Evolutionary conservation across 2,329 filamentous ascomycete genomes (phyloP), one percentile per base, ranked within the genome.

Genomic region (Ceratocystis colombiana): DNA sequence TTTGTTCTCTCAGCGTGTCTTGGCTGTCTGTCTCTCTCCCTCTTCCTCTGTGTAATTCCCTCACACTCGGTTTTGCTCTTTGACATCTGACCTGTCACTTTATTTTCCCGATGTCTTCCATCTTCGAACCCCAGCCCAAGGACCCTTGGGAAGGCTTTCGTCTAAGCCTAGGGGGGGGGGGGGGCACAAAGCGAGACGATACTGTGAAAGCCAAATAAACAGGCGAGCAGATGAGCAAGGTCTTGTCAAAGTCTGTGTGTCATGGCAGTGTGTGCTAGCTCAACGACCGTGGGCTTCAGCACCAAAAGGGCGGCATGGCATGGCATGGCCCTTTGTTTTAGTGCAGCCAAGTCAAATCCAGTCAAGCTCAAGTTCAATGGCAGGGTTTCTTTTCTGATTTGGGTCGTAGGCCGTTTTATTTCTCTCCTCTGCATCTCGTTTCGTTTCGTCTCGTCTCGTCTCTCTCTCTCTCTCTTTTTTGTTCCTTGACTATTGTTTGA

Each of bases 31-130:
- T 25, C 37, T 62, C 15, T 55, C 20, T 55, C 22, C 5, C 53
- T 57, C 7, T 57, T 12, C 12, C 22, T 57, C 53, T 57, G 25
- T 28, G 12, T 57, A 57, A 57, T 57, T 57, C 22, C 53, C 53
- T 57, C 53, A 57, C 22, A 33, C 22, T 57, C 25, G 22, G 53
- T 28, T 15, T 30, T 33, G 25, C 53, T 57, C 53, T 30, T 33
- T 57, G 53, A 57, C 53, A 57, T 57, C 53, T 57, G 53, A 57
- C 22, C 53, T 57, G 53, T 57, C 53, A 57, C 8, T 57, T 37
- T 37, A 37, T 37, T 57, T 57, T 28, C 22, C 25, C 17, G 53
- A 5, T 12, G 50, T 15, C 50, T 28, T n/a, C 50, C 25, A 28
- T 55, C n/a, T 30, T 57, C 30, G 25, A 33, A n/a, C 53, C 53